These are phyloP conservation scores for Penicillium sp. DNA, from an alignment of 2,329 filamentous ascomycete species.

Conservation along the genomic window DNA sequence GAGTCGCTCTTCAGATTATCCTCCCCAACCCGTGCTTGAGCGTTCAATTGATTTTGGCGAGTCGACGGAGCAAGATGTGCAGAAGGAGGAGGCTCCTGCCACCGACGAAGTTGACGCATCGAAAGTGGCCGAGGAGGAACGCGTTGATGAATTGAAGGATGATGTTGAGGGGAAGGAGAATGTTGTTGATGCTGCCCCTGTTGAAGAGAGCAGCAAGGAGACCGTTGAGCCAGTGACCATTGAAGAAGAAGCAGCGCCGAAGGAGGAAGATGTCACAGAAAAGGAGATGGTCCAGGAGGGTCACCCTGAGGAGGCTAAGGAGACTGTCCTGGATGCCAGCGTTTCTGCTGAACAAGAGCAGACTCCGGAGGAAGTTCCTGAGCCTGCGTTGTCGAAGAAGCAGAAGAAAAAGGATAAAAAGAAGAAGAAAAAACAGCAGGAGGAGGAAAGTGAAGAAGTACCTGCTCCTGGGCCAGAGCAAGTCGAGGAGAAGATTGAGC, in stretches of 20 bases:
- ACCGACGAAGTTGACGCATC: slow-evolving; percentile 2
- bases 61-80: slow-evolving; percentile 13
- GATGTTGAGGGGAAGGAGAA: slow-evolving; percentile 5
- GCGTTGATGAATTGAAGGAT: slow-evolving; percentile 6
- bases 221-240: slow-evolving; percentile 2
- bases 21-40: slow-evolving; percentile 37
- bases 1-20: slow-evolving; percentile 36
- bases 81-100: slow-evolving; percentile 10
- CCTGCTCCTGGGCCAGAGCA: neutral
- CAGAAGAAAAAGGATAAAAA: slow-evolving; percentile 31
- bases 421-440: slow-evolving; percentile 24
- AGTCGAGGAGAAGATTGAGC: slow-evolving; percentile 21
- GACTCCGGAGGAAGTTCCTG: slow-evolving; percentile 10
- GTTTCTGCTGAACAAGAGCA: slow-evolving; percentile 3
- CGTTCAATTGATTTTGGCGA: slow-evolving; percentile 27
- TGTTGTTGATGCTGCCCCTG: neutral
- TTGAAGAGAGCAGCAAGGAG: slow-evolving; percentile 3
- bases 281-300: slow-evolving; percentile 9
- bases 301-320: slow-evolving; percentile 9
- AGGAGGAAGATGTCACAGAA: slow-evolving; percentile 3
- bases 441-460: neutral
- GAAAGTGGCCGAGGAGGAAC: neutral
- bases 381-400: slow-evolving; percentile 18
- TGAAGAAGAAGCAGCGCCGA: neutral
- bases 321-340: slow-evolving; percentile 3